Conservation (phyloP, 2,329 filamentous ascomycete species). For the Nannizzia gypsea region DNA sequence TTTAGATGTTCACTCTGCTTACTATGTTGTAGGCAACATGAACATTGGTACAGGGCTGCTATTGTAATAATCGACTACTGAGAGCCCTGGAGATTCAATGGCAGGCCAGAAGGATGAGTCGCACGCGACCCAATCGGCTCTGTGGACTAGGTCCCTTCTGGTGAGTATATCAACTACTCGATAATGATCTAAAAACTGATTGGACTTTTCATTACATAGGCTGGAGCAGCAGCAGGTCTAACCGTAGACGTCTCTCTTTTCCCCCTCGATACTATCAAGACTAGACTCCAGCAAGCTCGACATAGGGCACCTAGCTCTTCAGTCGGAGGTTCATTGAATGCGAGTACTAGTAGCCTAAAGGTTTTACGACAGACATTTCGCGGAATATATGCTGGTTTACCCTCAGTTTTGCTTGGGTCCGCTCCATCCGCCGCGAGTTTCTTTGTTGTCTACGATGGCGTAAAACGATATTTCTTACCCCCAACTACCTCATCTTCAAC, state of each 20-base stretch:
- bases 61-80: neutral
- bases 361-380: slow-evolving; percentile 72
- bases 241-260: slow-evolving; percentile 95
- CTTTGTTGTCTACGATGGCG: slow-evolving; percentile 84
- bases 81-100: slow-evolving; percentile 8
- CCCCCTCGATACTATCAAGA: slow-evolving; percentile 97
- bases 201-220: slow-evolving; percentile 33
- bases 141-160: slow-evolving; percentile 35
- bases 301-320: slow-evolving; percentile 25
- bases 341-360: slow-evolving; percentile 9
- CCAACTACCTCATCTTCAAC: slow-evolving; percentile 18
- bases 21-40: neutral
- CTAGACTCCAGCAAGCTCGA: slow-evolving; percentile 61
- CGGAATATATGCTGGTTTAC: slow-evolving; percentile 87
- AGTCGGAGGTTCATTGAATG: slow-evolving; percentile 10
- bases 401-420: slow-evolving; percentile 77
- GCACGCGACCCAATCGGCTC: slow-evolving; percentile 29
- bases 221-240: slow-evolving; percentile 83
- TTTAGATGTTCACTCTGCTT: neutral
- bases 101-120: slow-evolving; percentile 18
- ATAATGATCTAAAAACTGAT: neutral
- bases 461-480: slow-evolving; percentile 47
- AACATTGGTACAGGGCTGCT: neutral
- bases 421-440: slow-evolving; percentile 92
- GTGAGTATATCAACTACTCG: slow-evolving; percentile 17